Conservation (phyloP, 495 filamentous ascomycete species). For the Aspergillus wentii region DNA sequence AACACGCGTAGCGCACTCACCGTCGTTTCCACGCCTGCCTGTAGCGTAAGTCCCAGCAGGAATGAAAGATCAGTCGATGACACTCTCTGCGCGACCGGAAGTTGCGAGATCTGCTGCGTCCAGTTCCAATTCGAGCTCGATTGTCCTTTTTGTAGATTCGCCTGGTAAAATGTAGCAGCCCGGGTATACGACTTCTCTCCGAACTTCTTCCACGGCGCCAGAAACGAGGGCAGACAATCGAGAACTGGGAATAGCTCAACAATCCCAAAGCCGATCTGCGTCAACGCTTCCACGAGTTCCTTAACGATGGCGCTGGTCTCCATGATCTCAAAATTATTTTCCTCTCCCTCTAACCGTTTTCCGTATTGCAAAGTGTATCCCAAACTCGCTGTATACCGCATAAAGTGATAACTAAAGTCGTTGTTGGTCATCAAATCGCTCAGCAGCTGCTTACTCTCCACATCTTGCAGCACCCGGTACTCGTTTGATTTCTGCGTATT, state of each 20-base stretch:
- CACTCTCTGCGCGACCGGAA: neutral
- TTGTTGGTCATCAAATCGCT: constrained; percentile 10
- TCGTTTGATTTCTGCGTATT: constrained; percentile 25
- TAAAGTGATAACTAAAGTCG: constrained; percentile 12
- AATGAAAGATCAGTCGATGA: constrained; percentile 19
- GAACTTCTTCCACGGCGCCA: constrained; percentile 18
- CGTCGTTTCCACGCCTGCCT: constrained; percentile 31
- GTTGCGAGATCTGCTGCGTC: neutral
- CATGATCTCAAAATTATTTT: too few species aligned
- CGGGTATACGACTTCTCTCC: neutral
- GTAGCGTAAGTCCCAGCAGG: constrained; percentile 28
- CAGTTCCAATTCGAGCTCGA: constrained; percentile 6
- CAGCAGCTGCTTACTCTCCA: constrained; percentile 23
- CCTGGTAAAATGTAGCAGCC: too few species aligned
- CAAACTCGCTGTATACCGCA: constrained; percentile 15
- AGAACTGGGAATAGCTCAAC: constrained; percentile 25
- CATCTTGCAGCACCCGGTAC: constrained; percentile 32
- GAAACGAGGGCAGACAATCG: constrained; percentile 13
- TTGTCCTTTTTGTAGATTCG: neutral
- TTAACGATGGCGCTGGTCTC: constrained; percentile 11
- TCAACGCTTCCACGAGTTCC: constrained; percentile 5
- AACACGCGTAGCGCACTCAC: constrained; percentile 28
- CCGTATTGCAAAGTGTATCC: constrained; percentile 22
- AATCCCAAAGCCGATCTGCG: constrained; percentile 9
- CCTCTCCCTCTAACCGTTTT: too few species aligned